These are phyloP conservation scores for Cordyceps pruinosa DNA, from an alignment of 2,329 filamentous ascomycete species.

Conservation along the genomic window DNA sequence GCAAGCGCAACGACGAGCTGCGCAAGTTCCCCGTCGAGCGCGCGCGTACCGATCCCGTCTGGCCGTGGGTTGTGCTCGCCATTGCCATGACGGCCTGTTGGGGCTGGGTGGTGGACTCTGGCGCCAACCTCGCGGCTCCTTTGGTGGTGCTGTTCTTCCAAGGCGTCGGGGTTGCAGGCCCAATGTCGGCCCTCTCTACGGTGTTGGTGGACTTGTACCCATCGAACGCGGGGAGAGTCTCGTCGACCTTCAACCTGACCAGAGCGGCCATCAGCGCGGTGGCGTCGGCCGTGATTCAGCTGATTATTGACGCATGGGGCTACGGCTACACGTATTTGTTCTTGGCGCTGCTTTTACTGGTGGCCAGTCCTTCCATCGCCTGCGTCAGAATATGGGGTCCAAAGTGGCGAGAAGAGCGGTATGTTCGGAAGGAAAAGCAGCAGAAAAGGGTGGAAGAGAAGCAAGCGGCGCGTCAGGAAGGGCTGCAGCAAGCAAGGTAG, in stretches of 20 bases:
- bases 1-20: slow-evolving; percentile 34
- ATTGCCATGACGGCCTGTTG: slow-evolving; percentile 35
- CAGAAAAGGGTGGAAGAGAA: neutral
- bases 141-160: slow-evolving; percentile 33
- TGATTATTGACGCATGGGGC: slow-evolving; percentile 35
- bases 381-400: slow-evolving; percentile 27
- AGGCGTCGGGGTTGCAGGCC: slow-evolving; percentile 30
- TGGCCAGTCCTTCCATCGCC: slow-evolving; percentile 21
- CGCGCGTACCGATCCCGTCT: slow-evolving; percentile 31
- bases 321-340: slow-evolving; percentile 32
- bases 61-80: slow-evolving; percentile 35
- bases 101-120: slow-evolving; percentile 36
- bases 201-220: slow-evolving; percentile 39
- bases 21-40: slow-evolving; percentile 30
- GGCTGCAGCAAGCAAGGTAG: neutral
- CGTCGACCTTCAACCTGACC: slow-evolving; percentile 35
- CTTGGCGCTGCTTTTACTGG: slow-evolving; percentile 24
- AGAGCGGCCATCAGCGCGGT: slow-evolving; percentile 33
- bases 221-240: slow-evolving; percentile 32
- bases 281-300: slow-evolving; percentile 33
- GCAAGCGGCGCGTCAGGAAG: neutral
- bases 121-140: slow-evolving; percentile 32
- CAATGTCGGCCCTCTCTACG: slow-evolving; percentile 34
- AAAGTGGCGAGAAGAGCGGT: slow-evolving; percentile 27
- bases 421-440: slow-evolving; percentile 16